These are phyloP conservation scores for Houttuynia cordata DNA, from an alignment of 164 flowering plant species.

Conservation along the genomic window DNA sequence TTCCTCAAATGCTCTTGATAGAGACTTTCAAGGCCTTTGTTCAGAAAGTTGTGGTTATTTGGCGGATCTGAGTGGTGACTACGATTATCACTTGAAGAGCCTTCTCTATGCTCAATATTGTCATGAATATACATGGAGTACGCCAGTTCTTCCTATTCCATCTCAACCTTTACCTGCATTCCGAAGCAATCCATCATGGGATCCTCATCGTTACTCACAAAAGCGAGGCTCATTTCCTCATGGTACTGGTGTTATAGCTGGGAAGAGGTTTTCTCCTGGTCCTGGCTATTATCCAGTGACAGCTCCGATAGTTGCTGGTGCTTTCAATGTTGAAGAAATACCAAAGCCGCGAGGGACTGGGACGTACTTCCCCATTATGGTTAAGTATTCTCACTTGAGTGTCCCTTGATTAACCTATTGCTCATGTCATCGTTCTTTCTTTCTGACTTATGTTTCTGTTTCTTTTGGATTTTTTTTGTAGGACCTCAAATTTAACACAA, in stretches of 20 bases:
- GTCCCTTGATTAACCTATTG: background rate
- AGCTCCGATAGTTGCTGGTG: slow-evolving; percentile 24
- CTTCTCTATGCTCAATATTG: slow-evolving; percentile 25
- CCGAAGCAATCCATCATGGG: slow-evolving; percentile 17
- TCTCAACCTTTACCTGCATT: slow-evolving; percentile 3
- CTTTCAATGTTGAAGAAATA: slow-evolving; percentile 36
- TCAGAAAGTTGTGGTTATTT: slow-evolving; percentile 17
- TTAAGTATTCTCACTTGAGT: slow-evolving; percentile 13
- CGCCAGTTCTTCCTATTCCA: slow-evolving; percentile 9
- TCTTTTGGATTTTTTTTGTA: background rate
- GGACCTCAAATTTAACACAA: background rate
- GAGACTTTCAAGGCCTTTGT: slow-evolving; percentile 3
- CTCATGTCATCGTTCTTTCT: background rate
- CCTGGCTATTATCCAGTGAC: slow-evolving; percentile 11
- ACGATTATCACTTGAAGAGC: slow-evolving; percentile 31
- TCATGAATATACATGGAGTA: slow-evolving; percentile 19
- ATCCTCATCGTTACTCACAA: slow-evolving; percentile 17
- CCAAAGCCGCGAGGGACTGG: slow-evolving; percentile 71
- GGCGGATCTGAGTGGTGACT: slow-evolving; percentile 49
- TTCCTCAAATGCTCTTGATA: slow-evolving; percentile 2
- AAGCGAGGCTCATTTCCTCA: slow-evolving; percentile 21
- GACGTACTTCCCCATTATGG: slow-evolving; percentile 73
- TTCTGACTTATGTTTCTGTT: background rate
- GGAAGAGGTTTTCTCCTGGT: slow-evolving; percentile 25
- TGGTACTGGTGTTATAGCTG: slow-evolving; percentile 28